Evolutionary conservation across 2,329 filamentous ascomycete genomes (phyloP), one percentile per base, ranked within the genome.

Genomic region (Monilinia vaccinii-corymbosi): DNA sequence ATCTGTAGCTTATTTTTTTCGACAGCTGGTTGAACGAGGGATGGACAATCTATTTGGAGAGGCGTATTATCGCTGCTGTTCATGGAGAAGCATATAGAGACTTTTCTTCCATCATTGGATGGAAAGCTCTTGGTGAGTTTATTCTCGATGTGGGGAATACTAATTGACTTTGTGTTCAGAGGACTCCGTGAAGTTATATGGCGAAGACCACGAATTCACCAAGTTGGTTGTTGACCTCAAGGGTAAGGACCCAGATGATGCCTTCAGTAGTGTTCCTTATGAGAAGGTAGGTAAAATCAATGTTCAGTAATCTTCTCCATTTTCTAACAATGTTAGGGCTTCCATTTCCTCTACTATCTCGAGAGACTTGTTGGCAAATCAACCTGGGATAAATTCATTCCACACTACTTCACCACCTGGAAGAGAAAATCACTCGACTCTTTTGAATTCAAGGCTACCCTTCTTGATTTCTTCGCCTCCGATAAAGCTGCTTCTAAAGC

Each of bases 321-420:
- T 5, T 13, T 40, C 46, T 52, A 46, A 57, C 50, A 21, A 47
- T 21, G 23, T 16, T 34, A 70, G 75, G 93, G 93, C 4, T 97
- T 96, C 75, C 89, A 89, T 71, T 95, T 97, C 73, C 79, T 99
- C 49, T 97, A 91, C 74, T 86, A 92, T 69, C 84, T 99, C 16
- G 94, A 99, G 70, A 87, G 87, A 50, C 78, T 96, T 1, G 81
- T 97, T 4, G 89, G 91, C 40, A 87, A 89, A 62, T 80, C 87
- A n/a, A 88, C 88, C 72, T 99, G 94, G 77, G 90, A 97, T 78
- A 88, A 85, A 68, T 99, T 97, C 75, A 97, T 97, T 70, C 91
- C 92, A 18, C 86, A 96, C 73, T 97, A 97, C 77, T 97, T 97
- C 73, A 85, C 81, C 34, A 89, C 82, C 44, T 97, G 88, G 82